Conservation (phyloP, 768 basidiomycete species). For the Naematelia aurantialba region DNA sequence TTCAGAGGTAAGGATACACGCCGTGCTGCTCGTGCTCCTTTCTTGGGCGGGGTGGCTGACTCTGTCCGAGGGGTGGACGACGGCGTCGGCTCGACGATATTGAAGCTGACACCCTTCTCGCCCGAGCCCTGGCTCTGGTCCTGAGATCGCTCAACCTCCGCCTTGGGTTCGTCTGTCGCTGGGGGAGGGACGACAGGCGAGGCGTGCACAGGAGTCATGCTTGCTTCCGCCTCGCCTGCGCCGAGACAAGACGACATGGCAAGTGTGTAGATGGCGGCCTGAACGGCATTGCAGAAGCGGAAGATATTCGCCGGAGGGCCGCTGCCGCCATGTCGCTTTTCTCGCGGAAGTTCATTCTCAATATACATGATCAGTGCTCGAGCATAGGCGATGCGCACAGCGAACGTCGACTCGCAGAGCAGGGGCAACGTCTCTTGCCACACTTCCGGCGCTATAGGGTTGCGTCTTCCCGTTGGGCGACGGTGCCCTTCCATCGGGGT, state of each 20-base stretch:
- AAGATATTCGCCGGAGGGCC: slow-evolving; percentile 56
- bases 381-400: slow-evolving; percentile 75
- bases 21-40: slow-evolving; percentile 19
- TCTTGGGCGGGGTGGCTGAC: slow-evolving; percentile 12
- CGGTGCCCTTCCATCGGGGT: slow-evolving; percentile 19
- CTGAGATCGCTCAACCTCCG: not conserved
- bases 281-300: slow-evolving; percentile 72
- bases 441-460: slow-evolving; percentile 67
- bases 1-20: slow-evolving; percentile 44
- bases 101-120: slow-evolving; percentile 41
- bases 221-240: slow-evolving; percentile 51
- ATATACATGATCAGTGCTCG: slow-evolving; percentile 71
- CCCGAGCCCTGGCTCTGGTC: no score
- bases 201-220: slow-evolving; percentile 17
- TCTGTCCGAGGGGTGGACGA: slow-evolving; percentile 12
- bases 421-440: slow-evolving; percentile 89
- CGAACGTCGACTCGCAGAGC: slow-evolving; percentile 71
- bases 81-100: slow-evolving; percentile 34
- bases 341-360: slow-evolving; percentile 65
- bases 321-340: slow-evolving; percentile 55
- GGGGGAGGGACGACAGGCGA: slow-evolving; percentile 44
- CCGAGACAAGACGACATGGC: slow-evolving; percentile 68
- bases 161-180: not conserved
- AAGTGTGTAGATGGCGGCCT: slow-evolving; percentile 75
- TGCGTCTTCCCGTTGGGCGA: slow-evolving; percentile 24